phyloP scores from a whole-genome alignment of 2,329 filamentous ascomycete genomes.

The Claviceps lovelessii region DNA sequence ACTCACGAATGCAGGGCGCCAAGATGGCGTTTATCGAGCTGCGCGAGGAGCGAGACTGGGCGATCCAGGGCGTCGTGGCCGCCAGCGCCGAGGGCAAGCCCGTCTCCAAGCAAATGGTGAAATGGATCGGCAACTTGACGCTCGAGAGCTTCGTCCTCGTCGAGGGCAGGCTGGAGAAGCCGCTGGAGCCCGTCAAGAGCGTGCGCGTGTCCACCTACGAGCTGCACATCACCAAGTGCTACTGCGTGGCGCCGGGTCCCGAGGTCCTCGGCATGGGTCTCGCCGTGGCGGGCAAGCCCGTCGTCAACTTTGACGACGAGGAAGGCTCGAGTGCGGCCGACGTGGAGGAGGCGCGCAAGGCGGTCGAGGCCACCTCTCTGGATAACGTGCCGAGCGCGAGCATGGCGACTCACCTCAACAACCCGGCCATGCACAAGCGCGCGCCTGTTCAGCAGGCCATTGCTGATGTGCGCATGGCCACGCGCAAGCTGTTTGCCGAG shows the following conservation, averaged over 20 bases:
- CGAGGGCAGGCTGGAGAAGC: slow-evolving; percentile 67
- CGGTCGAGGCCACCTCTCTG: slow-evolving; percentile 14
- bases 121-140: slow-evolving; percentile 64
- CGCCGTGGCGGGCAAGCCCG: slow-evolving; percentile 37
- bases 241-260: slow-evolving; percentile 53
- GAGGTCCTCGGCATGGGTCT: slow-evolving; percentile 44
- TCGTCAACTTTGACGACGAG: slow-evolving; percentile 46
- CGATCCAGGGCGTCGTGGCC: slow-evolving; percentile 63
- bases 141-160: slow-evolving; percentile 72
- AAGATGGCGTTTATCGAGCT: slow-evolving; percentile 81
- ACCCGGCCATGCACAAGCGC: slow-evolving; percentile 83
- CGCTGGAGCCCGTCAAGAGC: slow-evolving; percentile 77
- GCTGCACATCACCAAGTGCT: slow-evolving; percentile 78
- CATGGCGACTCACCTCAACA: slow-evolving; percentile 75
- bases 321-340: slow-evolving; percentile 20
- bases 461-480: slow-evolving; percentile 36
- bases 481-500: slow-evolving; percentile 54
- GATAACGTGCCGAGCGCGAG: slow-evolving; percentile 49
- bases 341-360: slow-evolving; percentile 1
- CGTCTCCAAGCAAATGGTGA: slow-evolving; percentile 71
- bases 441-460: slow-evolving; percentile 85
- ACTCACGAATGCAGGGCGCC: slow-evolving; percentile 25
- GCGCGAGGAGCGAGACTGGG: slow-evolving; percentile 54
- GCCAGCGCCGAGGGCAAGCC: slow-evolving; percentile 48
- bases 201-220: slow-evolving; percentile 68